Conservation (phyloP, 106 monocot species). For the Cymbidium sinense region DNA sequence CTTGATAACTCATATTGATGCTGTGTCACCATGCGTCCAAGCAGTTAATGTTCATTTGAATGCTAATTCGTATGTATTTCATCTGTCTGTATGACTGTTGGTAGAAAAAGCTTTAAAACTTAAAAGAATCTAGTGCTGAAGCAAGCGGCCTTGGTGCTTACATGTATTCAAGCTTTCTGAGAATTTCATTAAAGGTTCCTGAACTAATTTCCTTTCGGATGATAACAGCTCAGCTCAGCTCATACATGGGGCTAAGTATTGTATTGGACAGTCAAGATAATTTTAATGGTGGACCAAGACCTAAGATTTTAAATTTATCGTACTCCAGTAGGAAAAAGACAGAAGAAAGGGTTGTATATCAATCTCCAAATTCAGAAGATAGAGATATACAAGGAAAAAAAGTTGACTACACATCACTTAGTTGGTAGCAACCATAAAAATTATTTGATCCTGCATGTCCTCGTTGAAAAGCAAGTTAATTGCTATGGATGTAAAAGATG, state of each 20-base stretch:
- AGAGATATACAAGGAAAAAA: constrained; percentile 20
- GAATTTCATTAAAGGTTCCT: not conserved
- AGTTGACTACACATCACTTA: constrained; percentile 15
- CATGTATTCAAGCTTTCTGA: not conserved
- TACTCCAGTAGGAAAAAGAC: constrained; percentile 12
- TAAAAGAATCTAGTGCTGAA: not conserved
- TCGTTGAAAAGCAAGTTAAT: constrained; percentile 40
- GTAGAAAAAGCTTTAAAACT: too few species aligned
- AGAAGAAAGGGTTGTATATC: not conserved
- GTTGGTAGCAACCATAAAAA: constrained; percentile 30
- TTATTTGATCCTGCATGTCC: constrained; percentile 29
- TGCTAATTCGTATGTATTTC: too few species aligned
- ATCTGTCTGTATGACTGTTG: too few species aligned
- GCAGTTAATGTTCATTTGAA: too few species aligned
- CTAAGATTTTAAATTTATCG: constrained; percentile 15
- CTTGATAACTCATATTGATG: too few species aligned
- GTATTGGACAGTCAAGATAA: constrained; percentile 24
- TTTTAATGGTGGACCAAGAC: constrained; percentile 11
- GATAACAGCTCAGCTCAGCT: constrained; percentile 3
- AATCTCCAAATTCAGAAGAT: constrained; percentile 12
- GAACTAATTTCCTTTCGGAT: not conserved
- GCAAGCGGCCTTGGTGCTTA: not conserved
- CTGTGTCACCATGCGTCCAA: too few species aligned
- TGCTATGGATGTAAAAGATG: constrained; percentile 20
- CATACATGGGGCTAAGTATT: constrained; percentile 46